Evolutionary conservation across 2,329 filamentous ascomycete species (phyloP).

Genomic region (Paracorniculantispora psalliotae): DNA sequence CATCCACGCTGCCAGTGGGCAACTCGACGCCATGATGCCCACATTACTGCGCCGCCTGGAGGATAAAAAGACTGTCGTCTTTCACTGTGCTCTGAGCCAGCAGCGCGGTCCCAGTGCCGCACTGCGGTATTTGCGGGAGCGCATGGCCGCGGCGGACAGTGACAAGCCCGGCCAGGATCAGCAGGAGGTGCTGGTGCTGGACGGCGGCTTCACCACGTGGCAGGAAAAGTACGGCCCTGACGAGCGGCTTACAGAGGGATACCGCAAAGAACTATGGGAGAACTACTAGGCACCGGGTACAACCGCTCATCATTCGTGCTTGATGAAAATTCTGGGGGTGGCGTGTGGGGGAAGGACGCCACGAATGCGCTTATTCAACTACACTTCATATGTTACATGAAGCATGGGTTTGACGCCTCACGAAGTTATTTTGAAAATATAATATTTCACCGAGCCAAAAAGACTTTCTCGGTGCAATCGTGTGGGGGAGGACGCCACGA

Average conservation of each 20-base stretch:
- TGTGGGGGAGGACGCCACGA: too few species aligned
- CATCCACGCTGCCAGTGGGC: conserved; percentile 67
- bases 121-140: conserved; percentile 69
- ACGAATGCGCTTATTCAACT: too few species aligned
- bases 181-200: conserved; percentile 77
- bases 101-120: conserved; percentile 84
- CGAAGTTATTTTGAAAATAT: not conserved
- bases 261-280: conserved; percentile 79
- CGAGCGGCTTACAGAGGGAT: conserved; percentile 75
- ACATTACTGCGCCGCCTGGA: conserved; percentile 74
- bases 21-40: conserved; percentile 71
- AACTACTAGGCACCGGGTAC: conserved; percentile 35
- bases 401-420: not conserved
- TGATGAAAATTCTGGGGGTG: not conserved
- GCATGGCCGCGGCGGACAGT: conserved; percentile 42
- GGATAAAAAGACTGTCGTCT: conserved; percentile 79
- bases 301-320: not conserved
- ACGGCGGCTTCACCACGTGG: conserved; percentile 83
- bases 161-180: conserved; percentile 24
- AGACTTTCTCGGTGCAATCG: too few species aligned
- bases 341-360: not conserved
- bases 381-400: too few species aligned
- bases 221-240: conserved; percentile 79
- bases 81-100: conserved; percentile 91
- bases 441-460: too few species aligned